Base-by-base conservation (phyloP, 2,329 filamentous ascomycete species). In the Xylaria sp. region DNA sequence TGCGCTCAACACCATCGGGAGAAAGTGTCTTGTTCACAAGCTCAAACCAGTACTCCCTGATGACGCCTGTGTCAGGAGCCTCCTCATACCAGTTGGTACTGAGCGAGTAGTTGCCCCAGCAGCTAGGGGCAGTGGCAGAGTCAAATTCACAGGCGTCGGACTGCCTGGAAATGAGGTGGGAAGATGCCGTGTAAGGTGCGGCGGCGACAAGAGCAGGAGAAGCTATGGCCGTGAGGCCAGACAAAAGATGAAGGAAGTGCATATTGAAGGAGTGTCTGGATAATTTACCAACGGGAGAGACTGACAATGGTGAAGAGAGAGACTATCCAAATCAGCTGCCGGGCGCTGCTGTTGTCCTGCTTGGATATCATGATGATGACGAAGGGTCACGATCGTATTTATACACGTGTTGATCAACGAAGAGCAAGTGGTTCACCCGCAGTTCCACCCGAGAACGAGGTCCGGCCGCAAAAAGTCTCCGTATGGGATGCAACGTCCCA, bases 51-150 rank as follows among this genome's bases (percentile, higher is more conserved):
- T 84, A 85, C 65, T 88, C 86, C 10, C 82, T 77, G 13, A 82
- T 85, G 0, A 84, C 83, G 1, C 85, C 84, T 1, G 85, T 87
- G 59, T 85, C 78, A 2, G 83, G 82, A 6, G 75, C 76, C 1
- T 78, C 75, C 0, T 76, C 75, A 32, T 77, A 80, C 73, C 82
- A 86, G 73, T 87, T 82, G 2, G 84, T 86, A 48, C 81, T 77
- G 54, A 86, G 80, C 58, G 82, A 82, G 68, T 83, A 84, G 51
- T 85, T 79, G 27, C 85, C 84, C 85, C 85, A 85, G 63, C 80
- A 76, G 16, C 71, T 69, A 13, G 80, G 78, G 42, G 79, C 76
- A 23, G 74, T 76, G 9, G 71, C 71, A 57, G 73, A 71, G 51
- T 76, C 65, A 23, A 76, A 76, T 47, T 77, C 73, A 58, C 74